These are phyloP conservation scores for Oidiodendron maius DNA, from an alignment of 495 filamentous ascomycete genomes.

Conservation along the genomic window DNA sequence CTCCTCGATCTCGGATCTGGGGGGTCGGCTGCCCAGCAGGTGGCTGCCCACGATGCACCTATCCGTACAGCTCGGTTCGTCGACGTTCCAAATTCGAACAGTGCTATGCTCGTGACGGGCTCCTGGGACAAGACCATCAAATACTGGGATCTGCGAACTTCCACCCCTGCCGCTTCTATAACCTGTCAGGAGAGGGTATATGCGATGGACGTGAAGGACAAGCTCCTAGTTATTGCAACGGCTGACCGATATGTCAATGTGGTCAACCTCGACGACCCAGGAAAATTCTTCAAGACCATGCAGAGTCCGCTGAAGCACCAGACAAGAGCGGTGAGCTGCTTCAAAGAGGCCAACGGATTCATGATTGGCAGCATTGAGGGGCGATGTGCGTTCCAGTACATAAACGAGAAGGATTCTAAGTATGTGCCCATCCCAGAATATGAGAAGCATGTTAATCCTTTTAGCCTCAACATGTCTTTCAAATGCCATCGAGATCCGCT, in stretches of 20 bases:
- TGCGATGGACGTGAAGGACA: constrained; percentile 73
- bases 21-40: constrained; percentile 42
- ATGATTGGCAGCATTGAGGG: constrained; percentile 82
- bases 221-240: constrained; percentile 72
- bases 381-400: constrained; percentile 77
- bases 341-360: constrained; percentile 72
- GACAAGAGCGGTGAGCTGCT: constrained; percentile 76
- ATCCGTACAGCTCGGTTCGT: constrained; percentile 75
- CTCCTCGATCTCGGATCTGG: constrained; percentile 62
- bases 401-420: constrained; percentile 72
- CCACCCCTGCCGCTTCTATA: constrained; percentile 52
- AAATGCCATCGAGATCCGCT: constrained; percentile 79
- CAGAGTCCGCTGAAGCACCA: constrained; percentile 80
- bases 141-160: constrained; percentile 82
- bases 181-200: constrained; percentile 74
- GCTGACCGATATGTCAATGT: constrained; percentile 83
- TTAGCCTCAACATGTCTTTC: constrained; percentile 74
- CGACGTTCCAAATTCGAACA: constrained; percentile 41
- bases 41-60: constrained; percentile 73
- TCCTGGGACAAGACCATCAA: constrained; percentile 95
- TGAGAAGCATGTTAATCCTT: constrained; percentile 2
- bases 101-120: constrained; percentile 72
- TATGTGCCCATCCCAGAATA: constrained; percentile 27
- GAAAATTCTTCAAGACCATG: constrained; percentile 68
- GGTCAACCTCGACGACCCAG: constrained; percentile 70